Conservation (phyloP, 2,329 filamentous ascomycete genomes). For the Sclerotinia borealis region DNA sequence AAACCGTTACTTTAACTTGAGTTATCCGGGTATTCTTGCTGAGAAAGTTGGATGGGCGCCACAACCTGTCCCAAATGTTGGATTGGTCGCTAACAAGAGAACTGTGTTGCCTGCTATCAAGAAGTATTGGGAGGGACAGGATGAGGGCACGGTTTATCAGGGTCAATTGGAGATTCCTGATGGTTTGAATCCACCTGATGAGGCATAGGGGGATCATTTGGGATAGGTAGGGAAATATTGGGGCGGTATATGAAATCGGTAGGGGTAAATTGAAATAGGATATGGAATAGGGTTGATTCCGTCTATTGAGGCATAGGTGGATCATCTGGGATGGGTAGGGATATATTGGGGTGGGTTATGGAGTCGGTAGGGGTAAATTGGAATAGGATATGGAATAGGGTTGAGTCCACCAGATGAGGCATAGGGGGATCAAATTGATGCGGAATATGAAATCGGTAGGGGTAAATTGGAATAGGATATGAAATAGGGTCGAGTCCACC, state of each 20-base stretch:
- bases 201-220: neutral
- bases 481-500: too few relatives aligned
- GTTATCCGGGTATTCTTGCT: conserved; percentile 38
- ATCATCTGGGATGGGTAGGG: too few relatives aligned
- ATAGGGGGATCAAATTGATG: too few relatives aligned
- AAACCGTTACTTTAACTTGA: conserved; percentile 39
- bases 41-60: conserved; percentile 25
- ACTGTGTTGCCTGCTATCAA: conserved; percentile 30
- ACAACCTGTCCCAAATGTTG: conserved; percentile 33
- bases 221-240: neutral
- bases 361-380: too few relatives aligned
- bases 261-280: conserved; percentile 6
- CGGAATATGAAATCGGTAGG: too few relatives aligned
- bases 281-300: conserved; percentile 61
- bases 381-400: too few relatives aligned
- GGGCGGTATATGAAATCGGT: too few relatives aligned
- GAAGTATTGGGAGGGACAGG: conserved; percentile 24
- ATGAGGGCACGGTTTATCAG: conserved; percentile 28
- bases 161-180: conserved; percentile 31
- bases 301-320: too few relatives aligned
- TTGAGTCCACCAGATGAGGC: too few relatives aligned
- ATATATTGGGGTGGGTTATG: too few relatives aligned
- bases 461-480: too few relatives aligned
- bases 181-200: conserved; percentile 25
- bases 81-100: conserved; percentile 26